Base-by-base conservation (phyloP, 2,329 filamentous ascomycete genomes). In the Hypocrella siamensis region DNA sequence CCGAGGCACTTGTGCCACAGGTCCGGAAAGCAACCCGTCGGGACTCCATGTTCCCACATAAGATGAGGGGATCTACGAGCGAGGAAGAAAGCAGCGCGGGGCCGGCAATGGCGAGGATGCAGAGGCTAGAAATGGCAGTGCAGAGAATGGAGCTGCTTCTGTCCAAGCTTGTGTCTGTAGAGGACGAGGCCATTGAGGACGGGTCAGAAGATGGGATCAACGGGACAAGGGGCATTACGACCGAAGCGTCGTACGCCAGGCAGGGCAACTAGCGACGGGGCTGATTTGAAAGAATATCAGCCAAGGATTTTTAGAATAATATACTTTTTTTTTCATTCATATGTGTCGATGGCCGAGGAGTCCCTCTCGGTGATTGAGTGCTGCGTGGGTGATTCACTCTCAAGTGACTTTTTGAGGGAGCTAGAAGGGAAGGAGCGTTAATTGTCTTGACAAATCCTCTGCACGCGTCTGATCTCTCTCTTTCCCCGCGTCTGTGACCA, bases 21-120 rank as follows among this genome's bases (percentile, higher is more conserved):
- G 15, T 35, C 11, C 44, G 47, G 19, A 48, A 56, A 15, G 48
- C 57, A 11, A 57, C 57, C 29, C 58, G 68, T 22, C 56, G 69
- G 29, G 69, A 74, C 48, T 73, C 68, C 25, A 68, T 71, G 38
- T 71, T 69, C 35, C 67, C 51, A 4, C 46, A 45, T 31, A 67
- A 70, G 46, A 47, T 73, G 38, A 58, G 60, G 17, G 53, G 55
- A 2, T 61, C 67, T 6, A 54, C 71, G 35, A 52, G 55, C 19
- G 64, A 66, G 18, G 52, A 56, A 10, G 28, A 22, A 8, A 54
- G 60, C 24, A 65, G 64, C 33, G 47, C 56, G 14, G 57, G 55
- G 10, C 55, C 57, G n/a, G 46, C 71, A 29, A 46, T 52, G 1
- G 45, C 47, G 17, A 55, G 65, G 30, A 44, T 75, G 21, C 57